phyloP scores from a whole-genome alignment of 345 rosid species.

The Nasturtium officinale region DNA sequence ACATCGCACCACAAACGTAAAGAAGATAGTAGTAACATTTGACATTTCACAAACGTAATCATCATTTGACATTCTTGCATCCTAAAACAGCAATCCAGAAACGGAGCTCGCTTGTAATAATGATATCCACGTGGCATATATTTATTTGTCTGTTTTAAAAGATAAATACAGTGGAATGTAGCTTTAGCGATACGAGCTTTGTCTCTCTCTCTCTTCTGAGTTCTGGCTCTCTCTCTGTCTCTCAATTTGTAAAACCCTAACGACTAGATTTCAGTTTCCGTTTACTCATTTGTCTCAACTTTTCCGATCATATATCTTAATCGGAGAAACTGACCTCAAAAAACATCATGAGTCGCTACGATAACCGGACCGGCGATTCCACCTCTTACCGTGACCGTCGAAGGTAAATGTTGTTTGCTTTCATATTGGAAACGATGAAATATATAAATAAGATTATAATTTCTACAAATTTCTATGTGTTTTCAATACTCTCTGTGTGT shows the following conservation, averaged over 20 bases:
- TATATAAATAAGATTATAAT: background rate
- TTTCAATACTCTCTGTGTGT: background rate
- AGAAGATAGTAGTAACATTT: too few relatives aligned
- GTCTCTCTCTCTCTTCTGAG: background rate
- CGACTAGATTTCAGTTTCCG: slow-evolving; percentile 33
- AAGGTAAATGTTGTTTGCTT: slow-evolving; percentile 52
- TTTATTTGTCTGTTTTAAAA: slow-evolving; percentile 1
- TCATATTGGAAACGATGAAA: background rate
- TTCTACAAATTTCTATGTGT: background rate
- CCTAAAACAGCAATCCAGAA: too few relatives aligned
- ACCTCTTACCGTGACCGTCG: slow-evolving; percentile 89
- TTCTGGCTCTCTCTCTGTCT: background rate
- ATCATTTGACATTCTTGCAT: too few relatives aligned
- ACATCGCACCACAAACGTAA: too few relatives aligned
- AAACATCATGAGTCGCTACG: slow-evolving; percentile 86
- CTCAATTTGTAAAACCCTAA: slow-evolving; percentile 43
- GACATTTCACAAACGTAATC: too few relatives aligned
- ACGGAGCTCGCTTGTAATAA: too few relatives aligned
- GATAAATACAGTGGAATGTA: background rate
- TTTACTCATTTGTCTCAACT: background rate
- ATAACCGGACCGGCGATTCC: slow-evolving; percentile 90
- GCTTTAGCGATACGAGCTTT: slow-evolving; percentile 24
- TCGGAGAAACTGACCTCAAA: slow-evolving; percentile 3
- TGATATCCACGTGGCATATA: slow-evolving; percentile 26
- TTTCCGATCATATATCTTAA: slow-evolving; percentile 11